Conservation (phyloP, 495 filamentous ascomycete species). For the Neurospora sp. region DNA sequence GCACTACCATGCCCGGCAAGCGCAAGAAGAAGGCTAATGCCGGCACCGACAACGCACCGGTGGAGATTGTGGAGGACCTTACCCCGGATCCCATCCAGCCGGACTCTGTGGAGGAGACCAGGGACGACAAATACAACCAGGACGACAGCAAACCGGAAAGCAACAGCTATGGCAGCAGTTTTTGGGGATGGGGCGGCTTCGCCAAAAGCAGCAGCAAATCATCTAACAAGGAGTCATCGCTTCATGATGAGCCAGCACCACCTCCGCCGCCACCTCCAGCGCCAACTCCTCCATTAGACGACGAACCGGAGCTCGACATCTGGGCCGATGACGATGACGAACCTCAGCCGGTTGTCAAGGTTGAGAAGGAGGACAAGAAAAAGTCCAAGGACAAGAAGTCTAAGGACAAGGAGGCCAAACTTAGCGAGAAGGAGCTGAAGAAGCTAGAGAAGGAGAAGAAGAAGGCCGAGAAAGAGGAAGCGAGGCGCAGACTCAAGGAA, state of each 20-base stretch:
- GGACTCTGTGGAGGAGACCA: conserved; percentile 33
- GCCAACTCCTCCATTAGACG: background rate
- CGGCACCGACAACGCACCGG: conserved; percentile 24
- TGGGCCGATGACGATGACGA: conserved; percentile 4
- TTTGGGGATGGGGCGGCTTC: conserved; percentile 26
- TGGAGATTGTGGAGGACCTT: conserved; percentile 28
- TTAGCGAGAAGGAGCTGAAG: conserved; percentile 21
- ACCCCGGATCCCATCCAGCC: conserved; percentile 26
- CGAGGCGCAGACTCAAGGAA: conserved; percentile 25
- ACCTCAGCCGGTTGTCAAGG: conserved; percentile 8
- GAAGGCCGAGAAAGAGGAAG: conserved; percentile 29
- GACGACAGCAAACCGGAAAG: conserved; percentile 28
- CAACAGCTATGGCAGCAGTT: conserved; percentile 26
- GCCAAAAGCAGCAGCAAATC: conserved; percentile 33
- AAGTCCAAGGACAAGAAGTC: conserved; percentile 15
- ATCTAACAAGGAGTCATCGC: conserved; percentile 14
- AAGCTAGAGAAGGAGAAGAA: conserved; percentile 21
- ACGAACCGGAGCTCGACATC: background rate
- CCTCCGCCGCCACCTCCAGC: conserved; percentile 14
- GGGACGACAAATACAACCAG: conserved; percentile 25
- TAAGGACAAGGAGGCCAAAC: conserved; percentile 17
- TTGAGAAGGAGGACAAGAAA: conserved; percentile 12
- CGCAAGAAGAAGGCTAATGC: conserved; percentile 32
- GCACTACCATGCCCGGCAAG: conserved; percentile 24
- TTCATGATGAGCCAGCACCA: conserved; percentile 13